Conservation (phyloP, 2,329 filamentous ascomycete species). For the Hysterium pulicare region DNA sequence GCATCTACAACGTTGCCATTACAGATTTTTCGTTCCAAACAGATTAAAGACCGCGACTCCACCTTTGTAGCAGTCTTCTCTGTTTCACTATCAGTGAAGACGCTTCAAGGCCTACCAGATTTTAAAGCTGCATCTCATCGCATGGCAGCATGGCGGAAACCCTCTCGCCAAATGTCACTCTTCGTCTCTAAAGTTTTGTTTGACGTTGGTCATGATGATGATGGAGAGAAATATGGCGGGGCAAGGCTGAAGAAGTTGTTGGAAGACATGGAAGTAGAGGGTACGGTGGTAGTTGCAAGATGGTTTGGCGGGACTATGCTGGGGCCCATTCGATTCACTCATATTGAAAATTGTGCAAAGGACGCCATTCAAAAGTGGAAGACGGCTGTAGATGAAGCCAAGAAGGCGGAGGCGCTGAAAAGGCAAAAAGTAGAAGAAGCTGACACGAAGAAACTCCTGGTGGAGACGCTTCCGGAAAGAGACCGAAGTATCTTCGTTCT, state of each 20-base stretch:
- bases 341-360: slow-evolving; percentile 50
- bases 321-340: slow-evolving; percentile 51
- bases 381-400: slow-evolving; percentile 26
- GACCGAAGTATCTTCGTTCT: slow-evolving; percentile 49
- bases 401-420: slow-evolving; percentile 33
- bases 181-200: slow-evolving; percentile 35
- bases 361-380: slow-evolving; percentile 47
- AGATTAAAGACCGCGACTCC: slow-evolving; percentile 50
- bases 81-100: slow-evolving; percentile 37
- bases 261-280: slow-evolving; percentile 41
- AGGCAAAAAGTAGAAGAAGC: slow-evolving; percentile 37
- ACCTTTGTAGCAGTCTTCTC: slow-evolving; percentile 52
- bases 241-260: slow-evolving; percentile 48
- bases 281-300: slow-evolving; percentile 50
- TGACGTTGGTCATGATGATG: slow-evolving; percentile 49
- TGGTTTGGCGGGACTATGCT: slow-evolving; percentile 56
- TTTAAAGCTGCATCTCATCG: slow-evolving; percentile 48
- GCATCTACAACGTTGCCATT: slow-evolving; percentile 4
- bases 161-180: slow-evolving; percentile 47
- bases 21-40: slow-evolving; percentile 43
- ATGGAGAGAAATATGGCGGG: slow-evolving; percentile 53
- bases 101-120: slow-evolving; percentile 43
- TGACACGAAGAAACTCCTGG: slow-evolving; percentile 36
- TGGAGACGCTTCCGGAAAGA: slow-evolving; percentile 35
- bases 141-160: slow-evolving; percentile 50